phyloP scores from a whole-genome alignment of 805 yeast species.

The Starmerella sp. region DNA sequence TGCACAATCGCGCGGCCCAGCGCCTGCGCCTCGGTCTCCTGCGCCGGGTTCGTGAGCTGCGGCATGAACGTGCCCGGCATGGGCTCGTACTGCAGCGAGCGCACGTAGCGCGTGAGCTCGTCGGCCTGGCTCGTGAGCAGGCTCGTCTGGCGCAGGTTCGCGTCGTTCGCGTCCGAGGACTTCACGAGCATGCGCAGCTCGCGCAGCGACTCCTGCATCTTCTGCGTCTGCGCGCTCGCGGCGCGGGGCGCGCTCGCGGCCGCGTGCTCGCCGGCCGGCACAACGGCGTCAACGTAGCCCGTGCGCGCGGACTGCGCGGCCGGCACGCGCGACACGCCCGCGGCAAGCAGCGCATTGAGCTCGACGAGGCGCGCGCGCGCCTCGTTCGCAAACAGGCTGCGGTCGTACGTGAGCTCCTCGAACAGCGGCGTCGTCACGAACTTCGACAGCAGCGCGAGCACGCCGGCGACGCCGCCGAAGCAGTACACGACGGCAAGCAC shows the following conservation, averaged over 20 bases:
- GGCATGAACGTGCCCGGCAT: slow-evolving; percentile 6
- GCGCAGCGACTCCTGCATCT: not conserved
- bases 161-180: slow-evolving; percentile 6
- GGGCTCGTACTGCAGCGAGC: slow-evolving; percentile 11
- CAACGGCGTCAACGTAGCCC: slow-evolving; percentile 21
- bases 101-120: slow-evolving; percentile 10
- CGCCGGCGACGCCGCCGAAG: slow-evolving; percentile 28
- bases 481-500: slow-evolving; percentile 26
- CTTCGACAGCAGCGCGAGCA: slow-evolving; percentile 25
- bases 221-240: not conserved
- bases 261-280: slow-evolving; percentile 4
- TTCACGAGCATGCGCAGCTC: slow-evolving; percentile 2
- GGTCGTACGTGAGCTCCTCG: slow-evolving; percentile 27
- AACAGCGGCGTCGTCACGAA: slow-evolving; percentile 28
- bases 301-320: slow-evolving; percentile 6
- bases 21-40: not conserved
- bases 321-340: slow-evolving; percentile 21
- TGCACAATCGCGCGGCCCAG: slow-evolving; percentile 4
- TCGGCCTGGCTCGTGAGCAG: slow-evolving; percentile 11
- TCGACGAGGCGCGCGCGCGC: slow-evolving; percentile 22
- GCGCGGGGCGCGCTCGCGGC: not conserved
- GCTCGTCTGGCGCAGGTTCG: not conserved
- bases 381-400: slow-evolving; percentile 25
- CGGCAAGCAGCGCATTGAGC: slow-evolving; percentile 22
- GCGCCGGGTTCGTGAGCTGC: not conserved